These are phyloP conservation scores for Aegilops sharonensis DNA, from an alignment of 176 grass and related monocot genomes.

Conservation along the genomic window DNA sequence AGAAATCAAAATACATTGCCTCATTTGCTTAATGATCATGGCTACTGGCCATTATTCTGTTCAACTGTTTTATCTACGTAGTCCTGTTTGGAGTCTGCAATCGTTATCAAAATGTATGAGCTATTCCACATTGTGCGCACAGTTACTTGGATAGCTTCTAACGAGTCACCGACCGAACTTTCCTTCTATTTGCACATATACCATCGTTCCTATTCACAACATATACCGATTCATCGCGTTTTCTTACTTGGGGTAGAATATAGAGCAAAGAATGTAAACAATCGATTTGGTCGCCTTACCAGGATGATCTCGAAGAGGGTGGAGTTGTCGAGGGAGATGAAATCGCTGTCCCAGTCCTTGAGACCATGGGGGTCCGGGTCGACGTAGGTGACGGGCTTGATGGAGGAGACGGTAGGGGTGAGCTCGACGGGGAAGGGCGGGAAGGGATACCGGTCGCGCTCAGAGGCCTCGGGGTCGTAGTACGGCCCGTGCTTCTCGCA, in stretches of 20 bases:
- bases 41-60: not conserved
- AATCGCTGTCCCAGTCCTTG: conserved; percentile 53
- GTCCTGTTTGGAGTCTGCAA: not conserved
- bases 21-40: too few species aligned
- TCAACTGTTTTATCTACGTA: not conserved
- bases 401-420: not conserved
- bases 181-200: not conserved
- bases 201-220: not conserved
- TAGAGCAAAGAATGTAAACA: not conserved
- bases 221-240: not conserved
- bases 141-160: not conserved
- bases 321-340: conserved; percentile 55
- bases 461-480: conserved; percentile 27
- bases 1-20: too few species aligned
- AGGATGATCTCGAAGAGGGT: conserved; percentile 65
- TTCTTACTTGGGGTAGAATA: not conserved
- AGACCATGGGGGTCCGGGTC: conserved; percentile 44
- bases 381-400: conserved; percentile 32
- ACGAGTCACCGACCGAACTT: not conserved
- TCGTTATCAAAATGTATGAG: not conserved
- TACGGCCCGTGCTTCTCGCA: conserved; percentile 59
- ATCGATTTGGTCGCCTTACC: conserved; percentile 23
- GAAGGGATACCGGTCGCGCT: conserved; percentile 24
- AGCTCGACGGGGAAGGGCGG: conserved; percentile 36
- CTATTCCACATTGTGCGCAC: not conserved